A percentile compares a stretch with the other conserved stretches of the same genome.
Evolutionary conservation across 257 asterid species (phyloP).

Genomic region (Lycium barbarum): DNA sequence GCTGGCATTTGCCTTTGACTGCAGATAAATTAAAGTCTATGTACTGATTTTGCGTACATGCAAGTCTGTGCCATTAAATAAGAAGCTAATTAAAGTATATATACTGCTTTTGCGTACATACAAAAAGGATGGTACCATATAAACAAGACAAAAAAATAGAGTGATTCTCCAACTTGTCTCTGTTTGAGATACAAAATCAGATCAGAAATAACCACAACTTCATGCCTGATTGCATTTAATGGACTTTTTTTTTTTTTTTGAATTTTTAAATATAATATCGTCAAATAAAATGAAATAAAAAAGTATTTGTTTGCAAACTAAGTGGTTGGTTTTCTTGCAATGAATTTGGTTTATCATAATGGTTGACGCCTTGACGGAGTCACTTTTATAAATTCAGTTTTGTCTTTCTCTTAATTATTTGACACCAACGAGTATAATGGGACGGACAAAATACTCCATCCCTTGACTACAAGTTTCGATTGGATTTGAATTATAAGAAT

Average conservation of each 20-base stretch:
- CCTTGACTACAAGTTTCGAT: no score
- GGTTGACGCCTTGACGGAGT: no score
- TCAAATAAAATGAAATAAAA: no score
- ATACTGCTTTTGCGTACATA: not conserved
- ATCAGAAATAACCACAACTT: not conserved
- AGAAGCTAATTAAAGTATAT: not conserved
- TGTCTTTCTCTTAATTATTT: no score
- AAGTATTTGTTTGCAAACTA: no score
- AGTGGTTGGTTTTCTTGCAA: no score
- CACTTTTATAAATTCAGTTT: no score
- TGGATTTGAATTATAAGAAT: no score
- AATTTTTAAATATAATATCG: no score
- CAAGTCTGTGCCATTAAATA: conserved; percentile 36
- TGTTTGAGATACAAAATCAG: not conserved
- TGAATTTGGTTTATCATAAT: no score
- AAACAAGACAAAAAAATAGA: not conserved
- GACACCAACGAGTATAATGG: no score
- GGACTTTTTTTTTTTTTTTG: not conserved
- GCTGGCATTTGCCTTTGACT: conserved; percentile 14
- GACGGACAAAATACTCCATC: no score
- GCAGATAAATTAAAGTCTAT: not conserved
- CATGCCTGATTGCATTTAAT: not conserved
- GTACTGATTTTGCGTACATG: conserved; percentile 27
- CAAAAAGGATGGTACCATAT: not conserved
- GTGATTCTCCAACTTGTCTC: not conserved